Evolutionary conservation across 116 monocot genomes (phyloP).

Genomic region (Iris pallida): DNA sequence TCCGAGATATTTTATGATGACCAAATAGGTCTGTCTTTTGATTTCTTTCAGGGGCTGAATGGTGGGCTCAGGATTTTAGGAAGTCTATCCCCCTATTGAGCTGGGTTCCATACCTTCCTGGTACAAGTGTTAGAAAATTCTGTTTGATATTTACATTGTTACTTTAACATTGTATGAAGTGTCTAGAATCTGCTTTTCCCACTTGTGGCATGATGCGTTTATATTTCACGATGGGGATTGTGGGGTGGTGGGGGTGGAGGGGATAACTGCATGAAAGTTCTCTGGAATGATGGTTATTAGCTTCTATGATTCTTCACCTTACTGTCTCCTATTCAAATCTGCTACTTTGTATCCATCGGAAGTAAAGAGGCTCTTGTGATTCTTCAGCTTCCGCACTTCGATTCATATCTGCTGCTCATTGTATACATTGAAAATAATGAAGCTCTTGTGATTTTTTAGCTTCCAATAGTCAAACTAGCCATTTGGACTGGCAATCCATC

Average conservation of each 20-base stretch:
- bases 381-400: too few relatives aligned
- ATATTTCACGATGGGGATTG: not conserved
- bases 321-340: too few relatives aligned
- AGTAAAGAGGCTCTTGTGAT: too few relatives aligned
- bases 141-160: not conserved
- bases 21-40: not conserved
- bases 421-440: too few relatives aligned
- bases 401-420: too few relatives aligned
- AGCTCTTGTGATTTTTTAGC: too few relatives aligned
- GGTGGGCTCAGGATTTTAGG: constrained; percentile 99
- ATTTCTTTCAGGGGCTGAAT: constrained; percentile 76
- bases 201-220: not conserved
- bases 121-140: constrained; percentile 34
- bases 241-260: not conserved
- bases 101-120: constrained; percentile 69
- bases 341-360: too few relatives aligned
- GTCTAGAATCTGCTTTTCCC: not conserved
- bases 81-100: constrained; percentile 78
- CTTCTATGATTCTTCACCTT: not conserved
- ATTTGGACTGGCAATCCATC: too few relatives aligned
- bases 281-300: not conserved
- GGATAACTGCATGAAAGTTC: not conserved
- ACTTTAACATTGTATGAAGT: not conserved
- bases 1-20: not conserved
- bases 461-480: too few relatives aligned